Evolutionary conservation across 2,329 filamentous ascomycete genomes (phyloP), one percentile per base, ranked within the genome.

Genomic region (Penicillium rolfsii): DNA sequence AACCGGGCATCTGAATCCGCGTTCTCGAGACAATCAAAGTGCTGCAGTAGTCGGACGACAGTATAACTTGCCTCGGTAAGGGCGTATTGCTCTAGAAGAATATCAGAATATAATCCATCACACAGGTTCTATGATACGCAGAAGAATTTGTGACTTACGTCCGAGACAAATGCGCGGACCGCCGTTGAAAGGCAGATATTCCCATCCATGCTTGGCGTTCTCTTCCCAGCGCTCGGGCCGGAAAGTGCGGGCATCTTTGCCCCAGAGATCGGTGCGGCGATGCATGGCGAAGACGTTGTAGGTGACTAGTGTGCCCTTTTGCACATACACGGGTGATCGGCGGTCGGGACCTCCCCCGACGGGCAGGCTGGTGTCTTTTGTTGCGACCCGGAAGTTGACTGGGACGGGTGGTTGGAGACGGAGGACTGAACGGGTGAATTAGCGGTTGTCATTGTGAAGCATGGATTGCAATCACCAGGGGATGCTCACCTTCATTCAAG

Each of bases 271-370:
- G 3, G 71, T 74, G 16, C 89, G 85, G 4, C 90, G 86, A 72
- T 94, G 90, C 90, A 95, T 90, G 5, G 85, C 77, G 53, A 91
- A 84, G 0, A 90, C 83, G 41, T 83, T 87, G 80, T 92, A 95
- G 56, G 77, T 81, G 65, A 94, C 79, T 8, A 84, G 75, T 0
- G 85, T 86, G 67, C 87, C 85, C 73, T 91, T 90, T 54, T 84
- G 82, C 4, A 92, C 77, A 57, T 86, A 85, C 2, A 94, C 69
- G 0, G 89, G 89, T 46, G 83, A 79, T 5, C 77, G 77, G 16
- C 76, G 64, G 72, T 89, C 85, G 0, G 84, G 81, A 0, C 89
- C 90, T 57, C 89, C 89, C 59, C 89, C 78, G 5, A 71, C 60
- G 1, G 79, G 79, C 16, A 82, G 70, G 1, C 75, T 76, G 0